These are phyloP conservation scores for Boletus pseudo-olivaceus DNA, from an alignment of 768 basidiomycete species.

Conservation along the genomic window DNA sequence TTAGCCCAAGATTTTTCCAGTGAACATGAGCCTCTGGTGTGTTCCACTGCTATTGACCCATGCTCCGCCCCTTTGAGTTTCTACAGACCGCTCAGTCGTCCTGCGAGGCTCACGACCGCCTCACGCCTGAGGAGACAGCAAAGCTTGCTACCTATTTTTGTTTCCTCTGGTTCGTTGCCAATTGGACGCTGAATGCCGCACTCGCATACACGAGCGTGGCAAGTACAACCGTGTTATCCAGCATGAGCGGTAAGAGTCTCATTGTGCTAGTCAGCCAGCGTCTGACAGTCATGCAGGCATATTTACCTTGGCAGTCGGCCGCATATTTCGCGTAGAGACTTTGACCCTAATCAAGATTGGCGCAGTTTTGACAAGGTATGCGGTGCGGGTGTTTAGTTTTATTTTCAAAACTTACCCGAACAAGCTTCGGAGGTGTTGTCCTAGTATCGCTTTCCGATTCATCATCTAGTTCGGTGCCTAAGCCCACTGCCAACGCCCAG, in stretches of 20 bases:
- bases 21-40: constrained; percentile 19
- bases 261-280: background rate
- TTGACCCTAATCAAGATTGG: constrained; percentile 68
- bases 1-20: constrained; percentile 14
- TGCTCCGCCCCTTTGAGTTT: background rate
- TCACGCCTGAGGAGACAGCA: constrained; percentile 71
- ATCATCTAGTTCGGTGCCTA: constrained; percentile 17
- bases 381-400: background rate
- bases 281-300: constrained; percentile 55
- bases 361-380: constrained; percentile 78
- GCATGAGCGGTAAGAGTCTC: constrained; percentile 72
- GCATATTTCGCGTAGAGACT: constrained; percentile 76
- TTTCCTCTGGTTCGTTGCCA: constrained; percentile 90
- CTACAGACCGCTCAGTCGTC: constrained; percentile 9
- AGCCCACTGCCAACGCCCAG: constrained; percentile 7
- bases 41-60: background rate
- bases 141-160: constrained; percentile 77
- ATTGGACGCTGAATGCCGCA: constrained; percentile 85
- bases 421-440: constrained; percentile 76
- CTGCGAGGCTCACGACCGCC: constrained; percentile 30
- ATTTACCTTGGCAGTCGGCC: constrained; percentile 85
- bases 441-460: constrained; percentile 91
- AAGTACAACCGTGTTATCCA: constrained; percentile 84
- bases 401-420: constrained; percentile 7
- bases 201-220: constrained; percentile 91